Conservation (phyloP, 139 green algal genomes). For the Dunaliella sp. region DNA sequence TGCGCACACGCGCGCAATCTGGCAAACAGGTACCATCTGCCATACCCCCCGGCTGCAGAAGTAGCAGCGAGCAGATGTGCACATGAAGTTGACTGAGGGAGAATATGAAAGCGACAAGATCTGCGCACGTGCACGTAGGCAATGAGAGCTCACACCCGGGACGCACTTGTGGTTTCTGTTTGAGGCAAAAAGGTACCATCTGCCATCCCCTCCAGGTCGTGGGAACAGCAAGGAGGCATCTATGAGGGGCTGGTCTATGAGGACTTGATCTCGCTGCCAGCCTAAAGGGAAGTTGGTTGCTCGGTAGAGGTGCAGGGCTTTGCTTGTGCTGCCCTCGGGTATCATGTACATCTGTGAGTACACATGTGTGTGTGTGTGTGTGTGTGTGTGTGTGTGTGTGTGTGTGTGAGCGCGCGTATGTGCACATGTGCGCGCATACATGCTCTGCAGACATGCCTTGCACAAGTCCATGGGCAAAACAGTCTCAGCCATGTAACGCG, state of each 20-base stretch:
- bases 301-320: conserved; percentile 36
- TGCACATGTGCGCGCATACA: background rate
- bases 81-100: no score
- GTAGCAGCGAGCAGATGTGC: no score
- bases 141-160: no score
- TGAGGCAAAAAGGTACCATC: conserved; percentile 41
- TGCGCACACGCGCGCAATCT: no score
- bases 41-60: conserved; percentile 16
- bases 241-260: conserved; percentile 29
- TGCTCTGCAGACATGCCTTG: no score
- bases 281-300: background rate
- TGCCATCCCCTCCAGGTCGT: conserved; percentile 10
- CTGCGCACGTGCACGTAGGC: no score
- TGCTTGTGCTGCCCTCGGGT: conserved; percentile 34
- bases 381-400: background rate
- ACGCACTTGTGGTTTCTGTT: conserved; percentile 14
- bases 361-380: background rate
- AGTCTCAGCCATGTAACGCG: no score
- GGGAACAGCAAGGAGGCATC: conserved; percentile 28
- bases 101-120: no score
- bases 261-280: background rate
- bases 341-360: conserved; percentile 40
- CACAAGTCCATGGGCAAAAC: no score
- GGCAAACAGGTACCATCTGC: conserved; percentile 41
- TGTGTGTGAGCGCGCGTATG: background rate